Percentiles rank a stretch among this genome's conserved stretches.
Conservation (phyloP, 441 rosid genomes). For the Arabidopsis lyrata region DNA sequence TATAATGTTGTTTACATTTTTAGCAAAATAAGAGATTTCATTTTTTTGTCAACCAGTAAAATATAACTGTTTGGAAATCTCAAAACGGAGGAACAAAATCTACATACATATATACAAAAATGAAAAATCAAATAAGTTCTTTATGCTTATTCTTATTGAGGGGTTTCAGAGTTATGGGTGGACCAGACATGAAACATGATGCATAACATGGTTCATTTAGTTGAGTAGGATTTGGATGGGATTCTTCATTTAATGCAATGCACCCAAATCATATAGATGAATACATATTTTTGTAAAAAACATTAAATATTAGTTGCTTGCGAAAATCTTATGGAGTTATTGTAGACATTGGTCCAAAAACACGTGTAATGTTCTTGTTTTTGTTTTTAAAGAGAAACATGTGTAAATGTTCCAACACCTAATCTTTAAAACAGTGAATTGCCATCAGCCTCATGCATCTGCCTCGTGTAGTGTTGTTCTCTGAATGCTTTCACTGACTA, state of each 20-base stretch:
- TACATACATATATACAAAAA: no score
- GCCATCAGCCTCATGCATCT: slow-evolving; percentile 34
- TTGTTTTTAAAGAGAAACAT: slow-evolving; percentile 23
- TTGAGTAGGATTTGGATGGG: slow-evolving; percentile 38
- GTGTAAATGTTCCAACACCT: slow-evolving; percentile 44
- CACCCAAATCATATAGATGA: slow-evolving; percentile 14
- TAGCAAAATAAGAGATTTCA: no score
- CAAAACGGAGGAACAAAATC: no score
- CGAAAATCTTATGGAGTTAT: slow-evolving; percentile 30
- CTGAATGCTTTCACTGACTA: background rate
- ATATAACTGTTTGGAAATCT: no score
- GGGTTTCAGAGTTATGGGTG: slow-evolving; percentile 28
- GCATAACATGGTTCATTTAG: slow-evolving; percentile 35
- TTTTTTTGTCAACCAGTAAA: no score
- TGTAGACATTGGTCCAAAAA: slow-evolving; percentile 30
- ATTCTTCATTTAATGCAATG: slow-evolving; percentile 38
- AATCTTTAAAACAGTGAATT: slow-evolving; percentile 22
- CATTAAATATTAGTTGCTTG: slow-evolving; percentile 14
- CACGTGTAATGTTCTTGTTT: slow-evolving; percentile 41
- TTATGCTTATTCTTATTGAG: slow-evolving; percentile 36
- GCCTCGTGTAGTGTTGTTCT: slow-evolving; percentile 37
- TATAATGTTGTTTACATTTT: no score
- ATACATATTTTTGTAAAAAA: background rate
- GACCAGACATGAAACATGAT: slow-evolving; percentile 31
- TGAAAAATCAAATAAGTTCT: background rate